Percentiles rank a stretch among this genome's conserved stretches.
Conservation (phyloP, 1,139 yeast species). For the Pichia sp. region DNA sequence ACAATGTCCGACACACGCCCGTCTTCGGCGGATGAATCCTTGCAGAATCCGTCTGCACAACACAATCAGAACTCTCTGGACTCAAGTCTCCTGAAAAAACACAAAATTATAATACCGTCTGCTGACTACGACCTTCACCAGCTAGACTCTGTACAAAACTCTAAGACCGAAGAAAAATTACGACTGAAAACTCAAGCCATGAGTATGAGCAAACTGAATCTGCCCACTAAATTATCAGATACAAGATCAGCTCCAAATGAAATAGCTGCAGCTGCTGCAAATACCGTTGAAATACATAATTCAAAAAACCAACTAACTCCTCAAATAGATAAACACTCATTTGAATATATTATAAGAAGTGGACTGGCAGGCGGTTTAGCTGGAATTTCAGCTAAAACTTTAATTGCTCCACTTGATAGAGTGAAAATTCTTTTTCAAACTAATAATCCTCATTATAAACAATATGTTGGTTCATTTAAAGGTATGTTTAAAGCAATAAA, state of each 20-base stretch:
- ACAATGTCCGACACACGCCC: too few species aligned
- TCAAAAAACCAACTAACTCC: constrained; percentile 1
- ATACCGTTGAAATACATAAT: background rate
- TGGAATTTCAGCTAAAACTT: constrained; percentile 90
- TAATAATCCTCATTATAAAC: constrained; percentile 78
- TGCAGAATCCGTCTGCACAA: too few species aligned
- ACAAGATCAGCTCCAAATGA: background rate
- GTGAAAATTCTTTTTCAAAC: constrained; percentile 94
- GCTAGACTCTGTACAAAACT: constrained; percentile 6
- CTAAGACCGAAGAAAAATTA: too few species aligned
- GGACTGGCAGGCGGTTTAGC: constrained; percentile 96
- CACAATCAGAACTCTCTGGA: too few species aligned
- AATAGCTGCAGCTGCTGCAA: background rate
- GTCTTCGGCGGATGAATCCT: too few species aligned
- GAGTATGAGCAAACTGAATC: too few species aligned
- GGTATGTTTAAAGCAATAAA: constrained; percentile 73
- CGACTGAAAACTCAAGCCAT: too few species aligned
- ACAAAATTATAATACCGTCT: constrained; percentile 9
- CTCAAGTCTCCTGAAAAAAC: too few species aligned
- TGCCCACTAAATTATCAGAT: too few species aligned
- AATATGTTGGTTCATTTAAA: constrained; percentile 71
- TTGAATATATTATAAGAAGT: constrained; percentile 73
- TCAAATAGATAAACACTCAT: constrained; percentile 56
- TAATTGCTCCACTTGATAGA: constrained; percentile 92
- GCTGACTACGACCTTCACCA: constrained; percentile 10